These are phyloP conservation scores for Physcomitrellopsis africana DNA, from an alignment of 225 moss, liverwort and hornwort genomes.

Conservation along the genomic window DNA sequence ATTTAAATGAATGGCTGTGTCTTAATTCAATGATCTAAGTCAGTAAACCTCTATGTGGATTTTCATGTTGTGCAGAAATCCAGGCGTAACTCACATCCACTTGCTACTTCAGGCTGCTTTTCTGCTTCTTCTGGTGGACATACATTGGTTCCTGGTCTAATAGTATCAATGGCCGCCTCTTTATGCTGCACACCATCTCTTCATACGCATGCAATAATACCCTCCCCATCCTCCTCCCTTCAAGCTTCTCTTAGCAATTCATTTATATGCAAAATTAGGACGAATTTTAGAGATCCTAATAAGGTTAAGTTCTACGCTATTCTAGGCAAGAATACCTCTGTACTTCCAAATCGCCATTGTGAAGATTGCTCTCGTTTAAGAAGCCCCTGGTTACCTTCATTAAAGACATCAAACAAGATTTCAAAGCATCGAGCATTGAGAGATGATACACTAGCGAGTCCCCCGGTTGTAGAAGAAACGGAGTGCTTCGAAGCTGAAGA, in stretches of 20 bases:
- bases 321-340: conserved; percentile 8
- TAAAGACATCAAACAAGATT: conserved; percentile 18
- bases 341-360: conserved; percentile 8
- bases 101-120: not conserved
- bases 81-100: not conserved
- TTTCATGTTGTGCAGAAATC: conserved; percentile 19
- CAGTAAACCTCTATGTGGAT: conserved; percentile 5
- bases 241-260: conserved; percentile 25
- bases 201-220: conserved; percentile 41
- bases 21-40: not conserved
- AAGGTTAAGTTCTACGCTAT: conserved; percentile 17
- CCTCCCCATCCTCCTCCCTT: conserved; percentile 34
- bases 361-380: conserved; percentile 19
- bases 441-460: conserved; percentile 28
- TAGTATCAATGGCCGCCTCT: conserved; percentile 39
- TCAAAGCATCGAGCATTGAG: conserved; percentile 18
- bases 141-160: not conserved
- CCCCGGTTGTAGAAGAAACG: conserved; percentile 13
- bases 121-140: not conserved
- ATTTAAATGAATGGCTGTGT: not conserved
- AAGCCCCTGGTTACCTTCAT: conserved; percentile 26
- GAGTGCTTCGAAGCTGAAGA: conserved; percentile 23
- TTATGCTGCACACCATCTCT: conserved; percentile 38
- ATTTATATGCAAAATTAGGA: conserved; percentile 4
- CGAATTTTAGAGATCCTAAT: conserved; percentile 26